Evolutionary conservation across 2,329 filamentous ascomycete species (phyloP).

Genomic region (Hypoxylon sp.): DNA sequence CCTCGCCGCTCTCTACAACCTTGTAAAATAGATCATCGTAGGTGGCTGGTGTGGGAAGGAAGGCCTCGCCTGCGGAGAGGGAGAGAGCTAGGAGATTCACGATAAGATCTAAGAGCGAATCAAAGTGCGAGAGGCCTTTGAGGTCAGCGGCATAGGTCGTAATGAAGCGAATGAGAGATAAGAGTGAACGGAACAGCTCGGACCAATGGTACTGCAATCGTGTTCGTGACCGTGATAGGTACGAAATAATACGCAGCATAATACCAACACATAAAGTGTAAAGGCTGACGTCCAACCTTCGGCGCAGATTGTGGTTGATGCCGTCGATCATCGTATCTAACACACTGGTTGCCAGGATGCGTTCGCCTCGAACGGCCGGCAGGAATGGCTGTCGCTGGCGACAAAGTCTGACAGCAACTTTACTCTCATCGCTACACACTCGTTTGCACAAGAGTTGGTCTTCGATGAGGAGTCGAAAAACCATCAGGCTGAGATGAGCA

Average conservation of each 20-base stretch:
- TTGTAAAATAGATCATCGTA: conserved; percentile 99
- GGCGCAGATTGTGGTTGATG: conserved; percentile 91
- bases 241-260: conserved; percentile 81
- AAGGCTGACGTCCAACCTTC: conserved; percentile 82
- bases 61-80: conserved; percentile 86
- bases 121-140: conserved; percentile 72
- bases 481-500: conserved; percentile 83
- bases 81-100: conserved; percentile 86
- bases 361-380: conserved; percentile 75
- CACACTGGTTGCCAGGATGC: conserved; percentile 77
- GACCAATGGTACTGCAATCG: conserved; percentile 93
- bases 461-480: conserved; percentile 85
- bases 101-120: conserved; percentile 77
- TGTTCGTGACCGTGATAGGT: conserved; percentile 82
- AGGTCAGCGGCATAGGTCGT: conserved; percentile 86
- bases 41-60: conserved; percentile 83
- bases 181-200: conserved; percentile 88
- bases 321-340: conserved; percentile 90
- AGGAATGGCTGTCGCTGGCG: conserved; percentile 88
- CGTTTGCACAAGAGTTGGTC: conserved; percentile 83
- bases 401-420: conserved; percentile 80
- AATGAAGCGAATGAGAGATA: conserved; percentile 89
- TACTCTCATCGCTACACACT: conserved; percentile 81
- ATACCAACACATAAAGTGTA: conserved; percentile 86
- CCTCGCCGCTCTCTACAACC: conserved; percentile 88